A percentile compares a stretch with the other conserved stretches of the same genome.
Evolutionary conservation across 2,329 filamentous ascomycete genomes (phyloP).

Genomic region (Trichoderma gracile): DNA sequence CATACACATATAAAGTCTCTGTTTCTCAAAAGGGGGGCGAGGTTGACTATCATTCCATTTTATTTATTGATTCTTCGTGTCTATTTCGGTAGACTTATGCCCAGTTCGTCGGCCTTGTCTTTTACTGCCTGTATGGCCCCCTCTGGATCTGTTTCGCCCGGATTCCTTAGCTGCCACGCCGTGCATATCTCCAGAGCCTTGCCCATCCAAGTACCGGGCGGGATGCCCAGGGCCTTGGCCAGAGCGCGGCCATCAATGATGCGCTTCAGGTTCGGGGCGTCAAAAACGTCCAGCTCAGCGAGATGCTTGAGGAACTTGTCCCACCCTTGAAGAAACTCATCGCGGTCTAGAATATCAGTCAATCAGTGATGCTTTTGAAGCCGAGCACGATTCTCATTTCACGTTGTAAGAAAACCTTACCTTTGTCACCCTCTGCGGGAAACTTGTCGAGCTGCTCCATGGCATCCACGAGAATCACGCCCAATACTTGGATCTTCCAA

Average conservation of each 20-base stretch:
- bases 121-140: constrained; percentile 63
- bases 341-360: constrained; percentile 41
- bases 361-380: background rate
- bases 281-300: constrained; percentile 55
- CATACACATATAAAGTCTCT: too few species aligned
- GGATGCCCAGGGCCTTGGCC: constrained; percentile 64
- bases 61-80: too few species aligned
- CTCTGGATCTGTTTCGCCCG: constrained; percentile 59
- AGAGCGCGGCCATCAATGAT: constrained; percentile 76
- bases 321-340: constrained; percentile 53
- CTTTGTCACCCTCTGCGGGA: constrained; percentile 24
- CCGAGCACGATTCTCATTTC: background rate
- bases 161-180: constrained; percentile 86
- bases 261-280: constrained; percentile 59
- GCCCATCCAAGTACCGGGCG: constrained; percentile 82
- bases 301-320: constrained; percentile 58
- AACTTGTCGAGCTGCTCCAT: constrained; percentile 43
- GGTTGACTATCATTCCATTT: too few species aligned
- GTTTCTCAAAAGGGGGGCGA: too few species aligned
- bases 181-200: constrained; percentile 76
- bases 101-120: constrained; percentile 53
- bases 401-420: background rate
- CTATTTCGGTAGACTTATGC: constrained; percentile 39
- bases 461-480: constrained; percentile 66
- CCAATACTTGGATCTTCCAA: constrained; percentile 72